phyloP scores from a whole-genome alignment of 2,329 filamentous ascomycete species.

The Alternaria ethzedia region DNA sequence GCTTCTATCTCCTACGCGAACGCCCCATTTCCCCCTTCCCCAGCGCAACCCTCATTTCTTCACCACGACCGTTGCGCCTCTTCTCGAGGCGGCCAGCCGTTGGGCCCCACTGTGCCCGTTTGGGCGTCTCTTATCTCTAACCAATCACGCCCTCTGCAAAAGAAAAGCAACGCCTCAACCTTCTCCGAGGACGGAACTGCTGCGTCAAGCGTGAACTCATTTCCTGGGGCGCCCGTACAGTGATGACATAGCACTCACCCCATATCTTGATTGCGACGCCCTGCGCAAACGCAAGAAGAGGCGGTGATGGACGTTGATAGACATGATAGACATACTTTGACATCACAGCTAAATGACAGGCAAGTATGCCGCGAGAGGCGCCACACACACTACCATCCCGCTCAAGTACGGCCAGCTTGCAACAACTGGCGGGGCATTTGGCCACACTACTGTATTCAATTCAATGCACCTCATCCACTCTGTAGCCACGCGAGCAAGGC shows the following conservation, averaged over 20 bases:
- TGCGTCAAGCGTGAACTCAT: constrained; percentile 17
- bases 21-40: not conserved
- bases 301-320: not conserved
- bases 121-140: constrained; percentile 32
- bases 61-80: not conserved
- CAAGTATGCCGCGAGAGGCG: constrained; percentile 12
- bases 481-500: constrained; percentile 4
- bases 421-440: constrained; percentile 15
- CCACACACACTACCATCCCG: not conserved
- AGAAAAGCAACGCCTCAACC: not conserved
- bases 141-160: constrained; percentile 25
- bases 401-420: constrained; percentile 14
- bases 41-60: not conserved
- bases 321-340: not conserved
- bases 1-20: not conserved
- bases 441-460: constrained; percentile 1
- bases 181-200: constrained; percentile 20
- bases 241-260: constrained; percentile 4
- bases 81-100: constrained; percentile 10
- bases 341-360: not conserved
- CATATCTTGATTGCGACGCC: not conserved
- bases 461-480: constrained; percentile 1
- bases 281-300: not conserved
- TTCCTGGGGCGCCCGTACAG: not conserved
- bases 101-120: constrained; percentile 16